Evolutionary conservation across 306 rosid species (phyloP), one percentile per base, ranked within the genome.

Genomic region (Lathyrus tuberosus): DNA sequence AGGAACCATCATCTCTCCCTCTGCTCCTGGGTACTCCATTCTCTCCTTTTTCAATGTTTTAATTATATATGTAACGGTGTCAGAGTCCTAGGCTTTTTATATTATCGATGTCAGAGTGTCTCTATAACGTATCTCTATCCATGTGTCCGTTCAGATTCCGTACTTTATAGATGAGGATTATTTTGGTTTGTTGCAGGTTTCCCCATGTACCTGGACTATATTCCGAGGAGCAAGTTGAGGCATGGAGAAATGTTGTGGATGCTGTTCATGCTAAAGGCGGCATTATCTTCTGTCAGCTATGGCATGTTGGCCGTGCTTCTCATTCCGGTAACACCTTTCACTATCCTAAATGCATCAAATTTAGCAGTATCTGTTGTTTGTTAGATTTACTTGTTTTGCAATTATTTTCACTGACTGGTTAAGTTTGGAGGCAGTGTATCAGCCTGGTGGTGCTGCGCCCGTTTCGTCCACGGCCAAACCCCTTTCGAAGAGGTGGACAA

Each of bases 221-320:
- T 71, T 24, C 78, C 6, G 86, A 82, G 0, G 86, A 75, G 38
- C 84, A 80, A 67, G 97, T 90, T 58, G 80, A 85, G 77, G 96
- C 94, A 58, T 93, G 98, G 98, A 86, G 84, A 84, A 72, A 77
- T 59, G 72, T 90, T 31, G 97, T 90, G 63, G 92, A 91, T 78
- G 96, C 96, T 0, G 98, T 90, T 14, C 97, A 94, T 73, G 91
- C 86, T 60, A 87, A 88, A 69, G 95, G 99, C 56, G 76, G 85
- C 82, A 52, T 88, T 28, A 74, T 90, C 72, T 94, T 88, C 77
- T 91, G 97, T 80, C 99, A 94, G 70, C 84, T 94, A 8, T 94
- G 99, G 95, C 99, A 90, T 49, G 99, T 91, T 3, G 99, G 99
- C 37, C 91, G 97, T 56, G 97, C 97, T 4, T 91, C 99, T 13